phyloP scores from a whole-genome alignment of 331 rosid species.

The Pyrus hybrid region DNA sequence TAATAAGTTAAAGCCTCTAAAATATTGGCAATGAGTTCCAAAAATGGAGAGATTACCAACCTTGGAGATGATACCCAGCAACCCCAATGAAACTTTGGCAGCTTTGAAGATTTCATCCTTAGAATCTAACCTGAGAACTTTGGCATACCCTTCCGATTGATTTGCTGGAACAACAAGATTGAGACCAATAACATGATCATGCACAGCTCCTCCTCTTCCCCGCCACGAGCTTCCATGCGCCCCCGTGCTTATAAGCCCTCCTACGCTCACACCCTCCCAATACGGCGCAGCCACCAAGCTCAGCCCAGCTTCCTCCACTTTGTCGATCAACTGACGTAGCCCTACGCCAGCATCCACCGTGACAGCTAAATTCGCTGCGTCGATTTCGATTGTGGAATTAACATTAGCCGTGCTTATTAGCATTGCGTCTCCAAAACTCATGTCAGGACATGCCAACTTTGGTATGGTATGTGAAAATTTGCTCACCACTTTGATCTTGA shows the following conservation, averaged over 20 bases:
- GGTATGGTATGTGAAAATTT: conserved; percentile 37
- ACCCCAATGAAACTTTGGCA: conserved; percentile 54
- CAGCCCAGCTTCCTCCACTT: conserved; percentile 42
- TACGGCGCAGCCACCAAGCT: conserved; percentile 59
- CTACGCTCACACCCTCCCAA: conserved; percentile 75
- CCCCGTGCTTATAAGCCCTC: conserved; percentile 55
- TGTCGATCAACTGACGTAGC: conserved; percentile 44
- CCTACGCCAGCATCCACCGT: conserved; percentile 56
- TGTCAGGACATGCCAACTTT: conserved; percentile 25
- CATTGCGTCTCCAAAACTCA: background rate
- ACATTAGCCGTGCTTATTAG: conserved; percentile 40
- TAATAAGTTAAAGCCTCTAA: no score
- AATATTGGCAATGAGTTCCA: background rate
- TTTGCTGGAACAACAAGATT: conserved; percentile 44
- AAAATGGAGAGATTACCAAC: conserved; percentile 13
- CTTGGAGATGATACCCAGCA: conserved; percentile 71
- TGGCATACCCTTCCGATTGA: conserved; percentile 51
- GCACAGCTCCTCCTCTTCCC: conserved; percentile 72
- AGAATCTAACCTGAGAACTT: conserved; percentile 28
- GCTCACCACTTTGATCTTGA: conserved; percentile 34
- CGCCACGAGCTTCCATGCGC: conserved; percentile 84
- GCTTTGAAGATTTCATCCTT: conserved; percentile 40
- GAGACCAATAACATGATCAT: conserved; percentile 53
- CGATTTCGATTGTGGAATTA: conserved; percentile 28
- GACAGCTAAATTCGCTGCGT: conserved; percentile 19